Percentiles rank a stretch among this genome's conserved stretches.
phyloP scores from a whole-genome alignment of 768 basidiomycete genomes.

The Cyclocybe aegerita region DNA sequence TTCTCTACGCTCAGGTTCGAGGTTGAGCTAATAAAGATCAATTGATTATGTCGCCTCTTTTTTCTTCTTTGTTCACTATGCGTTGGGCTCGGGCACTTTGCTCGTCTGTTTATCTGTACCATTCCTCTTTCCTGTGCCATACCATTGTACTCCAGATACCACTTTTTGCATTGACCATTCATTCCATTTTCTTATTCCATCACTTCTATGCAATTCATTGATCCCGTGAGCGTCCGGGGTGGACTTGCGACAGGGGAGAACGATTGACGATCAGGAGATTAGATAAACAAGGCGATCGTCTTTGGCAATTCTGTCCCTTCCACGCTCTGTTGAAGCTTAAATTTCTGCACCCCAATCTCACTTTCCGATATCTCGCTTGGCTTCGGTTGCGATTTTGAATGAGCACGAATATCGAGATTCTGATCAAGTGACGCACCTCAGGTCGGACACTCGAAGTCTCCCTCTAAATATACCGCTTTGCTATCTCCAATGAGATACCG shows the following conservation, averaged over 20 bases:
- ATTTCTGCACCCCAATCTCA: conserved; percentile 3
- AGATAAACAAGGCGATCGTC: conserved; percentile 8
- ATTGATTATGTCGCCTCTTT: neutral
- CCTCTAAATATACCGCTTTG: neutral
- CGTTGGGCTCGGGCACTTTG: conserved; percentile 12
- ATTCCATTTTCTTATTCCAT: conserved; percentile 1
- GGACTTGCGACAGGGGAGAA: conserved; percentile 4
- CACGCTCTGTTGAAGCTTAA: neutral
- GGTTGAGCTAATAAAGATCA: conserved; percentile 77
- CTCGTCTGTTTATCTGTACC: conserved; percentile 11
- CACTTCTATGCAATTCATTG: conserved; percentile 5
- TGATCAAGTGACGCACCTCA: neutral
- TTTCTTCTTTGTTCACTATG: neutral
- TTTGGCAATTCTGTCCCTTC: conserved; percentile 1
- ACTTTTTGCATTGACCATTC: conserved; percentile 13
- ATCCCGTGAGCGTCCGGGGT: neutral
- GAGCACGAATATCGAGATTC: neutral
- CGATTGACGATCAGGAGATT: conserved; percentile 11
- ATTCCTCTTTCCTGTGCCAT: conserved; percentile 6
- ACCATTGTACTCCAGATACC: conserved; percentile 20
- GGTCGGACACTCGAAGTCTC: no score
- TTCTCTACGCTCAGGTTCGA: conserved; percentile 78
- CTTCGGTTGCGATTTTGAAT: neutral
- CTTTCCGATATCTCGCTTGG: neutral
- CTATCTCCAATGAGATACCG: no score